Base-by-base conservation (phyloP, 2,329 filamentous ascomycete species). In the Apiospora hydei region DNA sequence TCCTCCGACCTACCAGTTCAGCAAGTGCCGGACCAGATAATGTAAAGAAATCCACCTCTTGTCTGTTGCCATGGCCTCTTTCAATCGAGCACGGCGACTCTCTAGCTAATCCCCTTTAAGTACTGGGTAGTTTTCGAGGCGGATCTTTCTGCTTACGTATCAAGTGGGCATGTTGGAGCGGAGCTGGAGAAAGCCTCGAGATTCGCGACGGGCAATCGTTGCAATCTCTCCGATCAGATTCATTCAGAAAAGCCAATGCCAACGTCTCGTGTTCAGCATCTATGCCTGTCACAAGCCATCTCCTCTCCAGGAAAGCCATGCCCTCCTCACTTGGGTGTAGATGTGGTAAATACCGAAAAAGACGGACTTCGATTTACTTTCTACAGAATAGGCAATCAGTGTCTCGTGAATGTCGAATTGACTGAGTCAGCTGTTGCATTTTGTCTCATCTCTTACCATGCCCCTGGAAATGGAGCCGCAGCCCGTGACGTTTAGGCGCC, bases 311-410 rank as follows among this genome's bases (percentile, higher is more conserved):
- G 81, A 99, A 98, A 46, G 98, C 83, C 5, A 94, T 95, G 70
- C 92, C 91, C 82, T 98, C 96, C 77, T 99, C 96, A 78, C 84
- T 88, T 80, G 88, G 90, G 69, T 90, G 87, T 87, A 99, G 85
- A 84, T 98, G 96, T 53, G 96, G 96, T 77, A 96, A 96, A 87
- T 99, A 96, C 84, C 95, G 89, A 77, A 98, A 98, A 14, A 90
- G 93, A 78, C 93, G 93, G 5, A 1, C 41, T 3, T 13, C 41
- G 3, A 43, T 13, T 8, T 43, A 11, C 8, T 8, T 41, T 91
- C 91, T 77, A 91, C 89, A 76, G 93, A 91, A 79, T 91, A 89
- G 75, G 93, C 90, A 57, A 30, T 57, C 3, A 18, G 18, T n/a
- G 21, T n/a, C 46, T 49, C n/a, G 34, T 38, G 34, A 38, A 38